These are phyloP conservation scores for Debaryomyces psychrophilus DNA, from an alignment of 1,139 yeast species.

Conservation along the genomic window DNA sequence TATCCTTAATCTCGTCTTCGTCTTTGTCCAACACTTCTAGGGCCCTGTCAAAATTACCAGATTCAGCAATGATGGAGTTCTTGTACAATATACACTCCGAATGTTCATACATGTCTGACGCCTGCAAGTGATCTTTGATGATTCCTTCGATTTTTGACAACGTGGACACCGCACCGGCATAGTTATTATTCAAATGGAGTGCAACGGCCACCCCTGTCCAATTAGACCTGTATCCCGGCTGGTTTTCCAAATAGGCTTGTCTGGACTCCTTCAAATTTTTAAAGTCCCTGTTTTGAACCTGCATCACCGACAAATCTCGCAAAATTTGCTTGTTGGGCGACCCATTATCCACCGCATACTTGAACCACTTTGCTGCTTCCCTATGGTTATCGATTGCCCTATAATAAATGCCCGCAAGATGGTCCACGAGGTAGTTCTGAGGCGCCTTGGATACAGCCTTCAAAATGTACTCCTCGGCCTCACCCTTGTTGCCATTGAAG, in stretches of 20 bases:
- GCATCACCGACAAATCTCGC: slow-evolving; percentile 80
- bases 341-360: slow-evolving; percentile 77
- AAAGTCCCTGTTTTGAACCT: slow-evolving; percentile 78
- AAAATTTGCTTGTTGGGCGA: slow-evolving; percentile 77
- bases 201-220: slow-evolving; percentile 94
- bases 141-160: slow-evolving; percentile 74
- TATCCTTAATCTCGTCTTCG: slow-evolving; percentile 61
- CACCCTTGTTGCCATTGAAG: slow-evolving; percentile 55
- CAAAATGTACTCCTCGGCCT: slow-evolving; percentile 63
- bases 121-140: slow-evolving; percentile 67
- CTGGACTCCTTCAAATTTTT: slow-evolving; percentile 65
- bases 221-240: slow-evolving; percentile 84
- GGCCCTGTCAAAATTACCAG: slow-evolving; percentile 68
- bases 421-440: slow-evolving; percentile 72
- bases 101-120: slow-evolving; percentile 71
- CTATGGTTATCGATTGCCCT: slow-evolving; percentile 68
- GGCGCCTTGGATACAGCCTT: slow-evolving; percentile 64
- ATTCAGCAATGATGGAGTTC: slow-evolving; percentile 62
- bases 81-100: slow-evolving; percentile 81
- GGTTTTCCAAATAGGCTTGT: slow-evolving; percentile 68
- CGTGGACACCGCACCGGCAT: slow-evolving; percentile 68
- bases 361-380: slow-evolving; percentile 81
- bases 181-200: slow-evolving; percentile 73
- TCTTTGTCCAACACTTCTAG: slow-evolving; percentile 61
- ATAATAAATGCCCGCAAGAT: slow-evolving; percentile 83